Evolutionary conservation across 2,329 filamentous ascomycete species (phyloP), one percentile per base, ranked within the genome.

Genomic region (Nemania abortiva): DNA sequence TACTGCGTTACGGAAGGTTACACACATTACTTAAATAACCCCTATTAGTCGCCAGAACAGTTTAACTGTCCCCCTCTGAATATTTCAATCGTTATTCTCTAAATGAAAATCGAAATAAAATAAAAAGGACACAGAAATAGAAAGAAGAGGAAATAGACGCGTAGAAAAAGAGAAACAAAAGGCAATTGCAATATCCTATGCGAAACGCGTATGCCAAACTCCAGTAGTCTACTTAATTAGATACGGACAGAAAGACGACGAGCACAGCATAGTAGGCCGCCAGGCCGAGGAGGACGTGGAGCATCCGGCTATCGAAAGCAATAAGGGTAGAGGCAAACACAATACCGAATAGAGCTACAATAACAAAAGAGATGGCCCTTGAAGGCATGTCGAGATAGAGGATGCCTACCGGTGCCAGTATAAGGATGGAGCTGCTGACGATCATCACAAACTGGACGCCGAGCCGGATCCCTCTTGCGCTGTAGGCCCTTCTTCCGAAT

Each of bases 191-290:
- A 2, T 5, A 45, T 29, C 18, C 24, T 9, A 47, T 18, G 1
- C 2, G 4, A 13, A 13, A 37, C 9, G 10, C 5, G 13, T 13
- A 7, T 15, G 7, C 22, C 10, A 29, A 15, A 7, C 10, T 6
- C 22, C 4, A 10, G 10, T 15, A 15, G 4, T 6, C 7, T 54
- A 34, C 4, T 22, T 39, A 63, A 13, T 29, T 50, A 39, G 2
- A 4, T 15, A 20, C n/a, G 5, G 47, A 45, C 27, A 66, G 47
- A 20, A 67, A 58, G 47, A 24, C 39, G 2, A 67, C 60, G 47
- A 63, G 49, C 22, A 67, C 53, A 47, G 65, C 65, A 29, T 4
- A 22, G 53, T 67, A 63, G 2, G 65, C 65, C 34, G 47, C 53
- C 37, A 50, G 10, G 11, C 59, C 65, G 15, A 67, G 27, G n/a